Conservation (phyloP, 768 basidiomycete species). For the Termitomyces sp. region DNA sequence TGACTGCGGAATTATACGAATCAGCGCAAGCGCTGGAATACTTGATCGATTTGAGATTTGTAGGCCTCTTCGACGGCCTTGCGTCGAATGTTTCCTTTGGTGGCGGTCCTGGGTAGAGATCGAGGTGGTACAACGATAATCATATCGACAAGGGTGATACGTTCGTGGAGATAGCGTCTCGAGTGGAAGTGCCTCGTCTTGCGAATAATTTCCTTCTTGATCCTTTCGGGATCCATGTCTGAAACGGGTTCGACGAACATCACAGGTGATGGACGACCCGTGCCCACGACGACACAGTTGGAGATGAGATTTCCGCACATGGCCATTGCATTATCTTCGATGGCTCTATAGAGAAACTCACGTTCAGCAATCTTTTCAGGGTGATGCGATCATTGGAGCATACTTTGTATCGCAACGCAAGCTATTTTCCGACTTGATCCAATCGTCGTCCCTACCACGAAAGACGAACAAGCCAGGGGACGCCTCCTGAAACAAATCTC, state of each 20-base stretch:
- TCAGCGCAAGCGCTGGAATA: conserved; percentile 33
- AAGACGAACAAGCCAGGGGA: conserved; percentile 45
- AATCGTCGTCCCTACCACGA: conserved; percentile 63
- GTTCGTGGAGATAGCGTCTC: conserved; percentile 74
- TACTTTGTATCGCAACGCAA: conserved; percentile 65
- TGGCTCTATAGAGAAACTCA: conserved; percentile 37
- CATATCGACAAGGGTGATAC: conserved; percentile 59
- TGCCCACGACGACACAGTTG: conserved; percentile 74
- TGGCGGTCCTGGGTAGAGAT: conserved; percentile 72
- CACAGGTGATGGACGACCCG: conserved; percentile 69
- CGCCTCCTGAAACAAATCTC: conserved; percentile 58
- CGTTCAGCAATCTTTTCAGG: conserved; percentile 3
- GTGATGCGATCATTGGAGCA: conserved; percentile 17
- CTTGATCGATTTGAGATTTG: conserved; percentile 48
- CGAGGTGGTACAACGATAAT: conserved; percentile 60
- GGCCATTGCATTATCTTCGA: conserved; percentile 70
- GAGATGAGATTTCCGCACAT: conserved; percentile 62
- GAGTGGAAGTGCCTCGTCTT: conserved; percentile 71
- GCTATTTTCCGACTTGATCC: conserved; percentile 68
- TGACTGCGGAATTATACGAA: not conserved
- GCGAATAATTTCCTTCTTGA: conserved; percentile 69
- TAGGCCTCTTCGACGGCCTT: conserved; percentile 69
- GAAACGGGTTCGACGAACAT: conserved; percentile 66
- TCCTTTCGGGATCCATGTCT: conserved; percentile 47
- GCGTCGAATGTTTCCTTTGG: conserved; percentile 79